Conservation (phyloP, 306 rosid species). For the Sicyos baderoa region DNA sequence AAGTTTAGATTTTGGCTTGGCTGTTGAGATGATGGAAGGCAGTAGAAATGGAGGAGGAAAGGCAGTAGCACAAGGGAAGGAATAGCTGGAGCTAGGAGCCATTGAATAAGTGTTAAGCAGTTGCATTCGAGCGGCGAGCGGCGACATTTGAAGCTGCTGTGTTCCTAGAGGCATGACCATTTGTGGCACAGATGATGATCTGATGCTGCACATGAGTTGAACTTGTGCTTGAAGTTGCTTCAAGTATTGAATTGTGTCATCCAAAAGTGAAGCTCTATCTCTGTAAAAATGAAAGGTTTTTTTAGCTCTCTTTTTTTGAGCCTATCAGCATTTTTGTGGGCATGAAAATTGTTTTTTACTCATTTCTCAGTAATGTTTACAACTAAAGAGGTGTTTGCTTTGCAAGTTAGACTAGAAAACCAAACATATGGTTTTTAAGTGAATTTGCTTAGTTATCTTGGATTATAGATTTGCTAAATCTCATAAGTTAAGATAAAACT, state of each 20-base stretch:
- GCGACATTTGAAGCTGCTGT: slow-evolving; percentile 41
- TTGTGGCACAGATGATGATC: slow-evolving; percentile 31
- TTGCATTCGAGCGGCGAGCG: slow-evolving; percentile 27
- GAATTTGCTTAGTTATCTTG: not conserved
- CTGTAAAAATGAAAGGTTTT: slow-evolving; percentile 23
- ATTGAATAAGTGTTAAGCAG: slow-evolving; percentile 21
- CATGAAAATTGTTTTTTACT: not conserved
- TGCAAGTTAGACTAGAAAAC: not conserved
- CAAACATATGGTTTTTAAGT: not conserved
- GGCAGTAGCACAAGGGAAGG: slow-evolving; percentile 17
- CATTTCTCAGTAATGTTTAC: not conserved
- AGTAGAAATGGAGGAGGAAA: slow-evolving; percentile 23
- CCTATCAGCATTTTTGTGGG: not conserved
- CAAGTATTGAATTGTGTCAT: slow-evolving; percentile 40
- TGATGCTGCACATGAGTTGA: slow-evolving; percentile 32
- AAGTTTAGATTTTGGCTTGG: slow-evolving; percentile 23
- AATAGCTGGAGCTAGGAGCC: slow-evolving; percentile 1
- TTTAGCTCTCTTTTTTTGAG: not conserved
- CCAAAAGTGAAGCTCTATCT: slow-evolving; percentile 50
- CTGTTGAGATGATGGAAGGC: slow-evolving; percentile 30
- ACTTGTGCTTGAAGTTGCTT: slow-evolving; percentile 46
- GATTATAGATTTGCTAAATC: not conserved
- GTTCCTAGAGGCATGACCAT: slow-evolving; percentile 36
- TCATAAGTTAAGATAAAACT: not conserved
- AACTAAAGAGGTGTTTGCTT: not conserved